These are phyloP conservation scores for Lachnellula occidentalis DNA, from an alignment of 2,329 filamentous ascomycete species.

Conservation along the genomic window DNA sequence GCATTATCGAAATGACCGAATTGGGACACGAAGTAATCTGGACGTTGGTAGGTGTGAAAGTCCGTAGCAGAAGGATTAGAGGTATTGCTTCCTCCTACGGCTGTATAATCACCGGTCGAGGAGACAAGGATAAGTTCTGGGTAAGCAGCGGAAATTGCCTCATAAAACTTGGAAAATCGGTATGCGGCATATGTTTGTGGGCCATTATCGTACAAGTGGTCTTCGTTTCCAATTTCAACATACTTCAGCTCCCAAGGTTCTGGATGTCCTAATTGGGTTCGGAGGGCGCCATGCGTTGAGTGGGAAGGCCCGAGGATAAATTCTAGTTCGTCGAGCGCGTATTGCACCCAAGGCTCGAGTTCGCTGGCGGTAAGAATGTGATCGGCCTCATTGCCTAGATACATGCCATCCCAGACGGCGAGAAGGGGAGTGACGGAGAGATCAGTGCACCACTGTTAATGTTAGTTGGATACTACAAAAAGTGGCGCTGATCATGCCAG, in stretches of 20 bases:
- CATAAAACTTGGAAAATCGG: constrained; percentile 43
- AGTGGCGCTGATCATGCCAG: too few relatives aligned
- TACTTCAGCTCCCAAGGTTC: constrained; percentile 45
- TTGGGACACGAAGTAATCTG: constrained; percentile 19
- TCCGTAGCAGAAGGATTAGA: constrained; percentile 13
- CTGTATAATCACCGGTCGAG: constrained; percentile 19
- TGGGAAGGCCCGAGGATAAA: constrained; percentile 42
- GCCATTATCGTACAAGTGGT: constrained; percentile 40
- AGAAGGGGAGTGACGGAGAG: constrained; percentile 42
- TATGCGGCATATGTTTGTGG: constrained; percentile 32
- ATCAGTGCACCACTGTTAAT: constrained; percentile 38
- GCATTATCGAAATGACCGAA: constrained; percentile 22
- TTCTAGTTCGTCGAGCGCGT: constrained; percentile 46
- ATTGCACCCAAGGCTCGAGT: constrained; percentile 41
- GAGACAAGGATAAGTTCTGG: constrained; percentile 42
- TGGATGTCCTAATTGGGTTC: constrained; percentile 44
- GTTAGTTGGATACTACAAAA: neutral
- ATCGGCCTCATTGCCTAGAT: constrained; percentile 28
- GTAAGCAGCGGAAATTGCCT: constrained; percentile 36
- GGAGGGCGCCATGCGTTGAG: constrained; percentile 41
- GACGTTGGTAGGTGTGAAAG: constrained; percentile 24
- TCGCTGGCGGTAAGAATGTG: constrained; percentile 11
- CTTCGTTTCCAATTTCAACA: constrained; percentile 48
- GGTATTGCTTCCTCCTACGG: constrained; percentile 5
- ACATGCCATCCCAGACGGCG: constrained; percentile 43